Evolutionary conservation across 495 filamentous ascomycete genomes (phyloP).

Genomic region (Neurospora sp.): DNA sequence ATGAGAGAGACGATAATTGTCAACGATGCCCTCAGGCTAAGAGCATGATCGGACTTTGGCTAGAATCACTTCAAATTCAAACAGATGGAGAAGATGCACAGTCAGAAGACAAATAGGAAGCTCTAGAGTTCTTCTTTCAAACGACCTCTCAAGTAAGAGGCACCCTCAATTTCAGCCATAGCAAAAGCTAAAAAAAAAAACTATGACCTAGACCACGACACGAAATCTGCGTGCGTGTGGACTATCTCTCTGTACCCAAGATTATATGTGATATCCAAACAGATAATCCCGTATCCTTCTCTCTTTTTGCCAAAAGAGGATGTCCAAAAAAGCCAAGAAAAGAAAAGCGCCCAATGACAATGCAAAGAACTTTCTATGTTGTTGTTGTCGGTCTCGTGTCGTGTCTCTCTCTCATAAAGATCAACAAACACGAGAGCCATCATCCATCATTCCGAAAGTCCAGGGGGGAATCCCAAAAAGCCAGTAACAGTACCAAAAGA

Average conservation of each 20-base stretch:
- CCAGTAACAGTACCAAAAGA: neutral
- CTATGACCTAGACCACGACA: neutral
- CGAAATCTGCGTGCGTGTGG: neutral
- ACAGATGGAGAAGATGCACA: neutral
- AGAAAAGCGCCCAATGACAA: constrained; percentile 5
- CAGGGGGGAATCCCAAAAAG: constrained; percentile 3
- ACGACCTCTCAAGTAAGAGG: neutral
- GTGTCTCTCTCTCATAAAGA: neutral
- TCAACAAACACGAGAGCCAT: neutral
- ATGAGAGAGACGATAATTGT: too few relatives aligned
- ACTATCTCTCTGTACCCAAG: neutral
- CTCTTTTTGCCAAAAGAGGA: neutral
- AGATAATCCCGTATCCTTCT: neutral
- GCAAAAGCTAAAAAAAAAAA: neutral
- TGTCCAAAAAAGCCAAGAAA: neutral
- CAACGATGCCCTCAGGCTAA: too few relatives aligned
- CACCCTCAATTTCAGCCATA: neutral
- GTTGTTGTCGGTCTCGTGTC: neutral
- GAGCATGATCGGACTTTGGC: neutral
- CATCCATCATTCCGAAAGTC: neutral
- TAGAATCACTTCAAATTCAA: neutral
- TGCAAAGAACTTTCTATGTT: constrained; percentile 2
- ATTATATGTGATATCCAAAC: neutral
- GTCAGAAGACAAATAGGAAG: neutral
- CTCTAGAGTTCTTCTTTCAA: neutral